Evolutionary conservation across 352 stramenopile species (phyloP), one percentile per base, ranked within the genome.

Genomic region (Globisporangium irregulare): DNA sequence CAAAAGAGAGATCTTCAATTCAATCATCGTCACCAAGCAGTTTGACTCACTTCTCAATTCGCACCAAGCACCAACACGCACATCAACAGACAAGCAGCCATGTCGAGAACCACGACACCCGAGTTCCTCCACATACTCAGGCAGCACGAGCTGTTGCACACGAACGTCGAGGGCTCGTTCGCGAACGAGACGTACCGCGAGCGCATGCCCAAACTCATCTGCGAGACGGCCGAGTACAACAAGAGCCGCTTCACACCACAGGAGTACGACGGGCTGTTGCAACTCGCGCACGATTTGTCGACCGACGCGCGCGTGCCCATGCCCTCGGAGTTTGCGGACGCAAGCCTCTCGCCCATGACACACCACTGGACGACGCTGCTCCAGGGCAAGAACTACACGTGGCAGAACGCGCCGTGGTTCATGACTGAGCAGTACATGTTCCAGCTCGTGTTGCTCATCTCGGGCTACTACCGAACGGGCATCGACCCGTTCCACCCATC

Each of bases 381-480:
- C 2, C 59, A 66, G 6, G 76, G 67, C 36, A 75, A 85, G 14
- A 55, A 46, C 22, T 89, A 89, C 64, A 89, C 79, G 64, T 93
- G 85, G 85, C 82, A 90, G 66, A 80, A 89, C 62, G 75, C 76
- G n/a, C 80, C 85, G 34, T 92, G 83, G 81, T 93, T 93, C 73
- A 51, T 91, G 46, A 76, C 79, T 12, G 85, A 93, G 64, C 81
- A 87, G 57, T 93, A 93, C 74, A 78, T 91, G 70, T 91, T 91
- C 68, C 82, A 90, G 67, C 71, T 87, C 32, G 71, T 93, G 22
- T 67, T 91, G 27, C 57, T 91, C 27, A 64, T 93, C 57, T 69
- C 81, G 8, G 81, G 85, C 64, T 92, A 85, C 64, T 90, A 87
- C 66, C 78, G 79, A 14, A 79, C 80, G 22, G 72, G 74, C 12